Percentiles rank a stretch among this genome's conserved stretches.
Evolutionary conservation across 116 monocot species (phyloP).

Genomic region (Trichopus zeylanicus): DNA sequence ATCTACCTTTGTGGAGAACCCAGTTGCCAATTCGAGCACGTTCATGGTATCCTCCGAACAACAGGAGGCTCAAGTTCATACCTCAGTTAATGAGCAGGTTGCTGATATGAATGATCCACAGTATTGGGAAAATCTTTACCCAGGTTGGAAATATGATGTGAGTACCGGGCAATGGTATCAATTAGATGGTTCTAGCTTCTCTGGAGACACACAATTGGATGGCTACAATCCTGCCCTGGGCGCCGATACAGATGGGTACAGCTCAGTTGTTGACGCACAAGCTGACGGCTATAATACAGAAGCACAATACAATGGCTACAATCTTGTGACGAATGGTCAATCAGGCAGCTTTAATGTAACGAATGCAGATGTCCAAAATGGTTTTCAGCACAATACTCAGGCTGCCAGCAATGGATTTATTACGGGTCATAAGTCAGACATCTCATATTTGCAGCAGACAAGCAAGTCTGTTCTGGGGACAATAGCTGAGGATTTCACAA

Average conservation of each 20-base stretch:
- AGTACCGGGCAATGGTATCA: constrained; percentile 85
- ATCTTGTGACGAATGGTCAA: constrained; percentile 8
- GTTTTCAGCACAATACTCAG: constrained; percentile 1
- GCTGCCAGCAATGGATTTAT: constrained; percentile 7
- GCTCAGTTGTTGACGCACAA: constrained; percentile 18
- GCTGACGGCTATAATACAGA: neutral
- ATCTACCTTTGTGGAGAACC: neutral
- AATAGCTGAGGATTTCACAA: constrained; percentile 29
- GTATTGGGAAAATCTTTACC: constrained; percentile 82
- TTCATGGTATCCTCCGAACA: constrained; percentile 15
- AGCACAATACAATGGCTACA: neutral
- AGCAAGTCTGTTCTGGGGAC: constrained; percentile 29
- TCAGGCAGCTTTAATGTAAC: neutral
- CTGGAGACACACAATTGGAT: constrained; percentile 12
- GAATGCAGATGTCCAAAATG: constrained; percentile 10
- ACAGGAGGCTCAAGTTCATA: constrained; percentile 20
- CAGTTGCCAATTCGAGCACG: neutral
- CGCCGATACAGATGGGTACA: constrained; percentile 35
- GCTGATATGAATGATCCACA: constrained; percentile 26
- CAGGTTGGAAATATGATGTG: constrained; percentile 85
- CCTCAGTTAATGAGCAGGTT: constrained; percentile 5
- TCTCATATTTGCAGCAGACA: constrained; percentile 47
- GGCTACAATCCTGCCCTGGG: constrained; percentile 2
- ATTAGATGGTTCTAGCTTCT: constrained; percentile 32
- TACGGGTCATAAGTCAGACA: constrained; percentile 17